Evolutionary conservation across 345 rosid genomes (phyloP).

Genomic region (Ceriops zippeliana): DNA sequence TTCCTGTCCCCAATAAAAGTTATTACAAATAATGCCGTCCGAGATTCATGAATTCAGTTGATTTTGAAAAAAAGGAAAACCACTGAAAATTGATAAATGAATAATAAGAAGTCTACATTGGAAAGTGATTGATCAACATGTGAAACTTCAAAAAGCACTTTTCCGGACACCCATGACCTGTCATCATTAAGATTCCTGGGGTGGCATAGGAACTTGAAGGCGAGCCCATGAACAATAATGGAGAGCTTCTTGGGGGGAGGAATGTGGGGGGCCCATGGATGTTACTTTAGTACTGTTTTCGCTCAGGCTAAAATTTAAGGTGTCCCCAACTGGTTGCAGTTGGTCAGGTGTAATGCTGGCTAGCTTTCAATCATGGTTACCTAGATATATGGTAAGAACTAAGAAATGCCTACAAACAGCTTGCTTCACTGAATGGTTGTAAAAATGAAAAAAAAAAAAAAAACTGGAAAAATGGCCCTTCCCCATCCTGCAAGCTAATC

Average conservation of each 20-base stretch:
- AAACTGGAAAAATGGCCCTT: too few relatives aligned
- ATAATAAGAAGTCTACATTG: not conserved
- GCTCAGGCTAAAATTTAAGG: not conserved
- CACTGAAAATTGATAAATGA: not conserved
- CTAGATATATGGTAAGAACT: too few relatives aligned
- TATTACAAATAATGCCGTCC: too few relatives aligned
- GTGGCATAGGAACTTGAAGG: constrained; percentile 11
- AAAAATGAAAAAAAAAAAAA: too few relatives aligned
- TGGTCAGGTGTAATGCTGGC: not conserved
- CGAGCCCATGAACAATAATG: constrained; percentile 18
- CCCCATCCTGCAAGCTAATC: too few relatives aligned
- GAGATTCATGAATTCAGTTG: too few relatives aligned
- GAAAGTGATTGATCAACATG: constrained; percentile 13
- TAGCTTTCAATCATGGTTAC: too few relatives aligned
- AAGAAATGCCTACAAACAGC: too few relatives aligned
- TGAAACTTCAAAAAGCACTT: constrained; percentile 4
- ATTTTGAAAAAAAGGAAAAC: too few relatives aligned
- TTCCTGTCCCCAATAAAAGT: too few relatives aligned
- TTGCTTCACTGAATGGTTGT: too few relatives aligned
- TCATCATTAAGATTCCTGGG: constrained; percentile 6
- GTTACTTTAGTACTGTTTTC: constrained; percentile 11
- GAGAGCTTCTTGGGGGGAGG: not conserved
- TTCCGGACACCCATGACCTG: constrained; percentile 2
- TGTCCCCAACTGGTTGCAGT: constrained; percentile 13
- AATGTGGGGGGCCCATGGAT: constrained; percentile 13